phyloP scores from a whole-genome alignment of 306 rosid species.

The Rubus idaeus region DNA sequence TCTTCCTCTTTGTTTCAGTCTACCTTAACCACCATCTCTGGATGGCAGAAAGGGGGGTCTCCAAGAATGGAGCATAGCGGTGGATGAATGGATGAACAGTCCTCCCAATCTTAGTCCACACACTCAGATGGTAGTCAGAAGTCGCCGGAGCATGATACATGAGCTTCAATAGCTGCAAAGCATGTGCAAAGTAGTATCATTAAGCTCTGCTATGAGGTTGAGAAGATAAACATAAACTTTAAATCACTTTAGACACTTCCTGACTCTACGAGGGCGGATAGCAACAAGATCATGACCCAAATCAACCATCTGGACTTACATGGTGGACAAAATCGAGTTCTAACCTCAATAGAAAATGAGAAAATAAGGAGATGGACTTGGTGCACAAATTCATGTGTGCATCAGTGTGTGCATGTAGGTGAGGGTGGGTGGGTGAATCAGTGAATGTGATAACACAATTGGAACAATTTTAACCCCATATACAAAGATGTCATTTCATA shows the following conservation, averaged over 20 bases:
- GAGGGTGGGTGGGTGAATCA: neutral
- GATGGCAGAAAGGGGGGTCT: slow-evolving; percentile 63
- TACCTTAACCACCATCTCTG: slow-evolving; percentile 97
- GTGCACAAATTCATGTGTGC: neutral
- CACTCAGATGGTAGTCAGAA: slow-evolving; percentile 76
- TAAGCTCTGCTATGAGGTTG: neutral
- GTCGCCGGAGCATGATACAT: slow-evolving; percentile 91
- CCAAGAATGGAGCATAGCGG: slow-evolving; percentile 65
- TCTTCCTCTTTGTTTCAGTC: slow-evolving; percentile 18
- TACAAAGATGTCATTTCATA: slow-evolving; percentile 8
- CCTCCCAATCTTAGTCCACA: slow-evolving; percentile 79
- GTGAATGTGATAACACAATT: neutral
- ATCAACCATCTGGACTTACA: neutral
- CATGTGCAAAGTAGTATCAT: slow-evolving; percentile 1
- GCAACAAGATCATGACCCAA: neutral
- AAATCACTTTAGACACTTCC: neutral
- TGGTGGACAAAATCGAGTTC: neutral
- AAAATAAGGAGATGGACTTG: neutral
- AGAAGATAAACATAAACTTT: neutral
- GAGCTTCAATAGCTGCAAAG: slow-evolving; percentile 77
- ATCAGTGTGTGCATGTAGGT: neutral
- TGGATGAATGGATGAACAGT: slow-evolving; percentile 54
- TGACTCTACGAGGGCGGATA: neutral
- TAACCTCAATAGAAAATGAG: neutral
- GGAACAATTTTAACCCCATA: neutral